Base-by-base conservation (phyloP, 2,329 filamentous ascomycete species). In the Aureobasidium namibiae region DNA sequence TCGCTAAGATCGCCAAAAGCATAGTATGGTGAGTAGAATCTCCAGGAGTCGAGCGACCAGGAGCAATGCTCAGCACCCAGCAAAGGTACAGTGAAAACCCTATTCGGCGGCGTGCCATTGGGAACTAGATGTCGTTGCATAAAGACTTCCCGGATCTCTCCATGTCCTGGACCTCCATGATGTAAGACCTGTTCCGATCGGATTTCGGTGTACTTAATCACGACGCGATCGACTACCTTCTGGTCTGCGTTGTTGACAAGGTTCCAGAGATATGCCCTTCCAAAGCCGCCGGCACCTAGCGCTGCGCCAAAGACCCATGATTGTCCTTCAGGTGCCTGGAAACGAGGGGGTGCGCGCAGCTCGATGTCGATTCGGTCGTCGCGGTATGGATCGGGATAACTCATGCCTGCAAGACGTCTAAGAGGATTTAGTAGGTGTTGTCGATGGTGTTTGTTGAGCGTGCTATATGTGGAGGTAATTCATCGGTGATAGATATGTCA, bases 191-290 rank as follows among this genome's bases (percentile, higher is more conserved):
- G n/a, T 10, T 56, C 41, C 9, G 31, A 14, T 2, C 14, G n/a
- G 10, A 34, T 21, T 21, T 45, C 41, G 11, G 31, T 46, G 21
- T 56, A 45, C 34, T 56, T 56, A 14, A 56, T 18, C 1, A 56
- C 53, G 31, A 46, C 31, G 14, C 41, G 29, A 16, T 56, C 23
- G 41, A 56, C 29, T 4, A 56, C 33, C 16, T 46, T 36, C 3
- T 38, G 39, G n/a, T 56, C 31, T n/a, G 31, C 18, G 13, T 29
- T 18, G 11, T 7, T 2, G 41, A 56, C 23, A 4, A 56, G 53
- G n/a, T 46, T 56, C 53, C 53, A 56, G 21, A 56, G 53, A 45
- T 45, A 45, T n/a, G 53, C 53, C 14, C 31, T 29, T 1, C 53
- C 53, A 23, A 45, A 31, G 33, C 41, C 29, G 16, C 53, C 53